Conservation (phyloP, 495 filamentous ascomycete species). For the Paragyromitra xinjiangensis region DNA sequence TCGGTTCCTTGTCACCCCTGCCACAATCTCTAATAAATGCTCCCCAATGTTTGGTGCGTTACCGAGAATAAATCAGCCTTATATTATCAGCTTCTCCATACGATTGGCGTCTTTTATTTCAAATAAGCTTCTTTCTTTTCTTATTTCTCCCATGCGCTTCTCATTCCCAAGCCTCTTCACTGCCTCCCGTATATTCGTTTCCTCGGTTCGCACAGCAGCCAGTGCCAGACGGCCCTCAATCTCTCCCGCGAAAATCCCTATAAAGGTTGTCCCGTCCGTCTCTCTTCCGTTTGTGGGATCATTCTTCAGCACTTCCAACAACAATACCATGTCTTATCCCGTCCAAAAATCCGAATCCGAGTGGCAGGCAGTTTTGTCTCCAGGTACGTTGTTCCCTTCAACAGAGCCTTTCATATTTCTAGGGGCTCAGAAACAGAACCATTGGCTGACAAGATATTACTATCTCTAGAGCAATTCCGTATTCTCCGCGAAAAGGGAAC, state of each 20-base stretch:
- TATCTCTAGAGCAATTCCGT: constrained; percentile 83
- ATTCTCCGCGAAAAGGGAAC: constrained; percentile 91
- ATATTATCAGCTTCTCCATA: background rate
- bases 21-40: background rate
- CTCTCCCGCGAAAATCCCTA: constrained; percentile 9
- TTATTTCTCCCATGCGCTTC: constrained; percentile 17
- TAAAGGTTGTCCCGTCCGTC: constrained; percentile 25
- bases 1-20: background rate
- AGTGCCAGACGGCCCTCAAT: constrained; percentile 20
- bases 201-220: constrained; percentile 4
- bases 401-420: background rate
- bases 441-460: constrained; percentile 41
- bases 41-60: background rate
- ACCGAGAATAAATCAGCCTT: background rate
- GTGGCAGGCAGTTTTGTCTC: constrained; percentile 84
- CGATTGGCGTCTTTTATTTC: background rate
- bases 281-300: constrained; percentile 78
- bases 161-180: constrained; percentile 19
- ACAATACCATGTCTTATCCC: constrained; percentile 76
- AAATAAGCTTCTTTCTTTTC: constrained; percentile 8
- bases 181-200: constrained; percentile 25
- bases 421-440: background rate
- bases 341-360: constrained; percentile 80
- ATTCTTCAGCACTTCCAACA: constrained; percentile 73
- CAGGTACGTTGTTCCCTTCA: constrained; percentile 64